A percentile compares a stretch with the other conserved stretches of the same genome.
phyloP scores from a whole-genome alignment of 345 rosid species.

The Populus pruinosa region DNA sequence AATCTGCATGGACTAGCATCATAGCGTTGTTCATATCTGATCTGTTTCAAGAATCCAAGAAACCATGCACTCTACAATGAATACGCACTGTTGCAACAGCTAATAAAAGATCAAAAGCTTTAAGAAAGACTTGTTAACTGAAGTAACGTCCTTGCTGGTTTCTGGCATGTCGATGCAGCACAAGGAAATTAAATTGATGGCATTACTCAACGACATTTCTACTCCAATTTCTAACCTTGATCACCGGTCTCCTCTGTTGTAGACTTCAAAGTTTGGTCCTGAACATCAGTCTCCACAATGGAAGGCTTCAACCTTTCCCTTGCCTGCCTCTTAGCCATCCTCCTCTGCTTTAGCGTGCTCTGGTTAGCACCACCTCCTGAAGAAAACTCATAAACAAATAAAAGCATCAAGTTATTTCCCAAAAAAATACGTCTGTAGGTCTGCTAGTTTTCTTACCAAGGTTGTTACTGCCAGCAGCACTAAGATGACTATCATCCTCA shows the following conservation, averaged over 20 bases:
- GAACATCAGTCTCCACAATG: not conserved
- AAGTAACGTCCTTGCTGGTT: conserved; percentile 64
- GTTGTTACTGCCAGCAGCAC: not conserved
- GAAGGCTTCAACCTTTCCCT: conserved; percentile 25
- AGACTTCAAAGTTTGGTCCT: conserved; percentile 4
- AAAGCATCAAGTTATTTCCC: not conserved
- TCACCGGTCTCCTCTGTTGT: not conserved
- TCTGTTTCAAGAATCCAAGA: not conserved
- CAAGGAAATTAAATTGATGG: conserved; percentile 74
- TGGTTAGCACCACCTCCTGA: conserved; percentile 18
- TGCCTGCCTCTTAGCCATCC: conserved; percentile 53
- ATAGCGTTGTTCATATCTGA: not conserved
- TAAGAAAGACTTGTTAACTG: conserved; percentile 40
- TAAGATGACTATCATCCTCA: not conserved
- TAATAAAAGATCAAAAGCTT: not conserved
- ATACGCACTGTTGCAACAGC: not conserved
- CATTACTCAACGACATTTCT: conserved; percentile 82
- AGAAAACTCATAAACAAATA: not conserved
- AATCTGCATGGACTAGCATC: not conserved
- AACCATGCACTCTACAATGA: not conserved
- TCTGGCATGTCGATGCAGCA: conserved; percentile 71
- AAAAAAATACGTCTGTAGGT: not conserved
- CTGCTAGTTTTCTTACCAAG: not conserved
- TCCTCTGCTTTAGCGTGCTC: conserved; percentile 49
- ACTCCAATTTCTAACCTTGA: conserved; percentile 49